These are phyloP conservation scores for Trichoderma pleuroti DNA, from an alignment of 2,329 filamentous ascomycete genomes.

Conservation along the genomic window DNA sequence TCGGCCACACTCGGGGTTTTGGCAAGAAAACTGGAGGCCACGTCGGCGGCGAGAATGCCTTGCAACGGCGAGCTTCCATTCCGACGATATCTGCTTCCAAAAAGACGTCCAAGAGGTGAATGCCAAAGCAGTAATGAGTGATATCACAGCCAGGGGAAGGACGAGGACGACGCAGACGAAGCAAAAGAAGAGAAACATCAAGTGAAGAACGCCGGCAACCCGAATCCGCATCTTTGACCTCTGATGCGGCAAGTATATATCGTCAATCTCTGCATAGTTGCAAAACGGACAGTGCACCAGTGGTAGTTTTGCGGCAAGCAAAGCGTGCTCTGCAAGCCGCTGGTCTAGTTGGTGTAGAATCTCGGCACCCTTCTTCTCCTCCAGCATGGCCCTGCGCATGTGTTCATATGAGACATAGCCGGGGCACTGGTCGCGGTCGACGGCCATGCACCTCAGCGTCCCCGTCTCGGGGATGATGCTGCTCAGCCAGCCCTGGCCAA, in stretches of 20 bases:
- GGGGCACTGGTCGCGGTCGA: constrained; percentile 64
- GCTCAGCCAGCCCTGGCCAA: constrained; percentile 86
- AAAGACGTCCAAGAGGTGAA: constrained; percentile 43
- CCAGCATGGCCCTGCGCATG: constrained; percentile 67
- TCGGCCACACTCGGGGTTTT: constrained; percentile 62
- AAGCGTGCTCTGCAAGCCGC: constrained; percentile 70
- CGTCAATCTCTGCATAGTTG: constrained; percentile 83
- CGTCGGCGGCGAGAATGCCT: constrained; percentile 68
- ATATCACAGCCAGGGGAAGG: constrained; percentile 48
- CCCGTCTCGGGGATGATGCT: constrained; percentile 70
- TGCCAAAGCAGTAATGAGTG: constrained; percentile 44
- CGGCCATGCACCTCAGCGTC: constrained; percentile 79
- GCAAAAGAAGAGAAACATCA: constrained; percentile 50
- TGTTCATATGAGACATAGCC: constrained; percentile 69
- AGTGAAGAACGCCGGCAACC: constrained; percentile 46
- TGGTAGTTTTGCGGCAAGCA: constrained; percentile 69
- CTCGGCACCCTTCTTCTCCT: constrained; percentile 66
- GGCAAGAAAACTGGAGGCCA: constrained; percentile 75
- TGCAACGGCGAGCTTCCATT: constrained; percentile 58
- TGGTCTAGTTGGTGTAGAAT: constrained; percentile 73
- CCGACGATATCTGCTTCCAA: constrained; percentile 38
- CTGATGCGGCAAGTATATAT: constrained; percentile 60
- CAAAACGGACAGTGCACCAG: constrained; percentile 88
- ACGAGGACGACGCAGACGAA: constrained; percentile 55
- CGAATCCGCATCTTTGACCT: constrained; percentile 56